These are phyloP conservation scores for Hypsizygus ulmarius DNA, from an alignment of 1,284 basidiomycete genomes.

Conservation along the genomic window DNA sequence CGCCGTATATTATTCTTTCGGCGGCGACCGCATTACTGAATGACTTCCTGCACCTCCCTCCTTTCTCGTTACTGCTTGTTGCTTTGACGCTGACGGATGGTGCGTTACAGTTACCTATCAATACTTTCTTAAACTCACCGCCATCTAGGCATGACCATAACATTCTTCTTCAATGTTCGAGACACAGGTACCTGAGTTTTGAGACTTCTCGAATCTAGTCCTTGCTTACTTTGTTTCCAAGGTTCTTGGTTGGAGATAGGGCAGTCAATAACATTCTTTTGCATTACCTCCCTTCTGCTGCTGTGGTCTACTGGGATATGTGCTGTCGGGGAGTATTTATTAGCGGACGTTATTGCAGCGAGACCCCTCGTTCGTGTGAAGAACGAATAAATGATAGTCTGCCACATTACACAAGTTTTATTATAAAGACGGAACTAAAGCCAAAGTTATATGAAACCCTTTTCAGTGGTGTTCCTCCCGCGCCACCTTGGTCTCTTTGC, in stretches of 20 bases:
- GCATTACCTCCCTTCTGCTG: slow-evolving; percentile 77
- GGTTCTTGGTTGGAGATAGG: slow-evolving; percentile 91
- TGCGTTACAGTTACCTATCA: slow-evolving; percentile 28
- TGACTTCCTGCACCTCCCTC: slow-evolving; percentile 60
- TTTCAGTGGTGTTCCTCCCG: too few species aligned
- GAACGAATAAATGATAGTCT: not conserved
- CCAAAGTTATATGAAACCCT: too few species aligned
- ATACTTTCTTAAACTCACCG: not conserved
- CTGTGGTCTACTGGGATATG: slow-evolving; percentile 79
- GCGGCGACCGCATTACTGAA: slow-evolving; percentile 69
- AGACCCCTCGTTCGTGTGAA: not conserved
- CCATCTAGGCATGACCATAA: slow-evolving; percentile 66
- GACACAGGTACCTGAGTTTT: slow-evolving; percentile 57
- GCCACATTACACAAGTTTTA: too few species aligned
- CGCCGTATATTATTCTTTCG: slow-evolving; percentile 77
- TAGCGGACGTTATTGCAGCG: slow-evolving; percentile 37
- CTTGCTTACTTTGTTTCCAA: slow-evolving; percentile 16
- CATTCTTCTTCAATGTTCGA: slow-evolving; percentile 83
- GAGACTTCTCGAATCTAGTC: not conserved
- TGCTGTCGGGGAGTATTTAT: slow-evolving; percentile 64
- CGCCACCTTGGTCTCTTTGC: too few species aligned
- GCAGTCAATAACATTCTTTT: slow-evolving; percentile 86
- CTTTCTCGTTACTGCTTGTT: slow-evolving; percentile 76
- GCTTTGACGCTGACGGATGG: slow-evolving; percentile 75
- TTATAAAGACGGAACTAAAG: too few species aligned